Percentiles rank a stretch among this genome's conserved stretches.
Conservation (phyloP, 75 land plant species). For the Picea glauca region DNA sequence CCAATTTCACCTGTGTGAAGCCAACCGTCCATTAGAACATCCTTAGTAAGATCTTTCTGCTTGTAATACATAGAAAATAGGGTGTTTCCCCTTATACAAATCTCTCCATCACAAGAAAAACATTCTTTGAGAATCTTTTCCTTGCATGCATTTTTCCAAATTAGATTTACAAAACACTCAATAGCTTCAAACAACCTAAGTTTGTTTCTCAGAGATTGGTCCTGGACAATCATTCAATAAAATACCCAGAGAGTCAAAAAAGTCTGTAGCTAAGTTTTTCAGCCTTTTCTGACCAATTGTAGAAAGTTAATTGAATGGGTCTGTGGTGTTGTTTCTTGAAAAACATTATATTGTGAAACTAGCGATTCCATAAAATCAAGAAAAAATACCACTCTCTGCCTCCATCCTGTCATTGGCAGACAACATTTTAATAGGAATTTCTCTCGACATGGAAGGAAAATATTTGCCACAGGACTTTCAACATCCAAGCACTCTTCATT, state of each 20-base stretch:
- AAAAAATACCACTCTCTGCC: too few relatives aligned
- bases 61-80: slow-evolving; percentile 90
- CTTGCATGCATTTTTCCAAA: neutral
- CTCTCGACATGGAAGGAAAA: too few relatives aligned
- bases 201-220: too few relatives aligned
- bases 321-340: neutral
- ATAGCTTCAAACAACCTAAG: too few relatives aligned
- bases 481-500: too few relatives aligned
- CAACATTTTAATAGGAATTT: too few relatives aligned
- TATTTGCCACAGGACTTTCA: too few relatives aligned
- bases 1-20: slow-evolving; percentile 99
- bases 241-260: neutral
- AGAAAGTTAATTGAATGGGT: neutral
- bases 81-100: slow-evolving; percentile 10
- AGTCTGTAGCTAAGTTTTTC: neutral
- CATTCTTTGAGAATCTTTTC: neutral
- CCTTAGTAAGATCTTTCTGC: slow-evolving; percentile 76
- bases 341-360: too few relatives aligned
- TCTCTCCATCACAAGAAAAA: neutral
- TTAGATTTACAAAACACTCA: neutral
- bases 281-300: neutral
- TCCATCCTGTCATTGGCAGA: too few relatives aligned
- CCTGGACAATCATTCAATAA: neutral
- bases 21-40: slow-evolving; percentile 87
- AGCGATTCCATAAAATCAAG: too few relatives aligned